phyloP scores from a whole-genome alignment of 139 green algal genomes.

The Auxenochlorella pyrenoidosa region DNA sequence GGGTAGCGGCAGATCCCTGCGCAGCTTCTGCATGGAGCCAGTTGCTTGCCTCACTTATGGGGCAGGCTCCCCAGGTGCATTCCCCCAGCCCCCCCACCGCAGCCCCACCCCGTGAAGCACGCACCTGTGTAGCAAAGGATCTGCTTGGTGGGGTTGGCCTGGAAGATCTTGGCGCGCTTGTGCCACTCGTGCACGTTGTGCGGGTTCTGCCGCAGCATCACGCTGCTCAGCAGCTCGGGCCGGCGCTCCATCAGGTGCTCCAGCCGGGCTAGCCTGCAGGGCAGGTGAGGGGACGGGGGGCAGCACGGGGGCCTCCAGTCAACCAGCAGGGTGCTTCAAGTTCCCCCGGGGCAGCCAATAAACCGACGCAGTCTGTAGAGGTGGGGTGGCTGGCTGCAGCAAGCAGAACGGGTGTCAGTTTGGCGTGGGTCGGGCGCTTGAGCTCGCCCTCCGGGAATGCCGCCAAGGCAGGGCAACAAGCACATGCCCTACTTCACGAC shows the following conservation, averaged over 20 bases:
- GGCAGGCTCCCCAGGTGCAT: too few relatives aligned
- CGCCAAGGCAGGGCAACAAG: too few relatives aligned
- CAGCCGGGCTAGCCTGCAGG: slow-evolving; percentile 84
- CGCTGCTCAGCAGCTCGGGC: slow-evolving; percentile 88
- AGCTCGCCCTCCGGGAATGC: too few relatives aligned
- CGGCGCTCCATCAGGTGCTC: slow-evolving; percentile 89
- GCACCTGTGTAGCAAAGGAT: slow-evolving; percentile 88
- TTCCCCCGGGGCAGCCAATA: too few relatives aligned
- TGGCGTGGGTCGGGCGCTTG: too few relatives aligned
- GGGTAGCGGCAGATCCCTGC: too few relatives aligned
- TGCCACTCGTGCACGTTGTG: slow-evolving; percentile 98
- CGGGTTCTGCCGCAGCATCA: slow-evolving; percentile 98
- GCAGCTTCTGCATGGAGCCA: too few relatives aligned
- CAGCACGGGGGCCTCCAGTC: background rate
- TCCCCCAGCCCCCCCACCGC: background rate
- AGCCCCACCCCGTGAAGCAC: background rate
- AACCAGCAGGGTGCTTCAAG: background rate
- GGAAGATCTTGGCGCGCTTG: slow-evolving; percentile 95
- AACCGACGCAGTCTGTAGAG: too few relatives aligned
- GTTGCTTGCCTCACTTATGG: too few relatives aligned
- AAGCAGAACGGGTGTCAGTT: too few relatives aligned
- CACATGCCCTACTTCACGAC: too few relatives aligned
- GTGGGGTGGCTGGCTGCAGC: background rate
- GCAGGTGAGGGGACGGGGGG: background rate
- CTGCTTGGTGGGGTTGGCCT: slow-evolving; percentile 85